A percentile compares a stretch with the other conserved stretches of the same genome.
Conservation (phyloP, 441 rosid genomes). For the Metrosideros polymorpha region DNA sequence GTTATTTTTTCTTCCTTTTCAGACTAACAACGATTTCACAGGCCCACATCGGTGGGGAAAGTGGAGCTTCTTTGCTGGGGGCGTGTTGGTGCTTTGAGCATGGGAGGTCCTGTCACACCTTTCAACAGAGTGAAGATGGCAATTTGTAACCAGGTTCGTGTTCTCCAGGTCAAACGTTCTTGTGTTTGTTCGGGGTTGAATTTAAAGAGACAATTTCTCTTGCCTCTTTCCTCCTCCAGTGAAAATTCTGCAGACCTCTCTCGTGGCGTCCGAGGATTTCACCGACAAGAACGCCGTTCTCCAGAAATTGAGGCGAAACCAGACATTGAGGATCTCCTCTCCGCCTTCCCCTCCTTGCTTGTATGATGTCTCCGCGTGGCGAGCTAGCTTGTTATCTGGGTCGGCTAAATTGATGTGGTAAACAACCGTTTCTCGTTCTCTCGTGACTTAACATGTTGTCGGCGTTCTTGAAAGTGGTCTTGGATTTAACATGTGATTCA, state of each 20-base stretch:
- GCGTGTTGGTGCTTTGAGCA: neutral
- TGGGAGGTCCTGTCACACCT: neutral
- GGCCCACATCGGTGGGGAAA: neutral
- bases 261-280: neutral
- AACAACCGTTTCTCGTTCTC: neutral
- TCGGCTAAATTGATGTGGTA: neutral
- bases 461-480: neutral
- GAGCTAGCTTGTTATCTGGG: neutral
- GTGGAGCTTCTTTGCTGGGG: neutral
- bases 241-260: neutral
- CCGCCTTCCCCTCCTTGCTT: neutral
- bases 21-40: neutral
- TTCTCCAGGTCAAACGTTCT: neutral
- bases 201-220: neutral
- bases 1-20: neutral
- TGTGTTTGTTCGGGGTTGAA: neutral
- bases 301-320: neutral
- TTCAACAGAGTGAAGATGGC: neutral
- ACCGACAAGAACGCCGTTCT: neutral
- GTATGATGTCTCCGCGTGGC: neutral
- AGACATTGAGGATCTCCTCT: neutral
- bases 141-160: neutral
- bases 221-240: neutral
- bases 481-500: neutral
- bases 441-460: neutral